These are phyloP conservation scores for Pythium sp. DNA, from an alignment of 352 stramenopile species.

Conservation along the genomic window DNA sequence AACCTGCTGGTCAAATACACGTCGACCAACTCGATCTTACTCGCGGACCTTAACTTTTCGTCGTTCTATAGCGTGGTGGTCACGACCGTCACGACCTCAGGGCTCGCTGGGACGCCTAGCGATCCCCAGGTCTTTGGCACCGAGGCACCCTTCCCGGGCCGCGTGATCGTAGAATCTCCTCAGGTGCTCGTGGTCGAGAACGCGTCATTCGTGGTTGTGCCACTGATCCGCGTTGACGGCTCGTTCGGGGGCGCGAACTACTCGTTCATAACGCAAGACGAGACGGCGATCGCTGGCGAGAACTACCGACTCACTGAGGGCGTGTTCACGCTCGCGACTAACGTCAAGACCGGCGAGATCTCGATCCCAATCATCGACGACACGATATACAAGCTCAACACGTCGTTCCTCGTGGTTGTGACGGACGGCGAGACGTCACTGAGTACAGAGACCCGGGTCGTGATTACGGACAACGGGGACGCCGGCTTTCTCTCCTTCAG, in stretches of 20 bases:
- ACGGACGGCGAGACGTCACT: conserved; percentile 23
- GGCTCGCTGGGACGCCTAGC: conserved; percentile 27
- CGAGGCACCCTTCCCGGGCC: conserved; percentile 29
- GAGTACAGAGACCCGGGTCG: conserved; percentile 29
- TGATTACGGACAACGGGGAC: conserved; percentile 50
- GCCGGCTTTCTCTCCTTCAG: conserved; percentile 50
- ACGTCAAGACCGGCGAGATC: conserved; percentile 29
- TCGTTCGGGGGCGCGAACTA: conserved; percentile 43
- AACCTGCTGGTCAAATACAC: neutral
- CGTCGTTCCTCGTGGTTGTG: conserved; percentile 40
- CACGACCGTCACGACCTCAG: conserved; percentile 30
- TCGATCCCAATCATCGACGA: conserved; percentile 46
- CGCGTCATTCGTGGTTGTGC: conserved; percentile 22
- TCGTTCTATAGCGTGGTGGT: conserved; percentile 39
- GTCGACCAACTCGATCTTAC: conserved; percentile 10
- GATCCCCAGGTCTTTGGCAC: conserved; percentile 27
- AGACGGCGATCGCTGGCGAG: conserved; percentile 23
- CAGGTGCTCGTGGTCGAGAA: conserved; percentile 34
- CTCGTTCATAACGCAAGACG: conserved; percentile 34
- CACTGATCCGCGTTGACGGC: conserved; percentile 43
- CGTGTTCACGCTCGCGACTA: conserved; percentile 22
- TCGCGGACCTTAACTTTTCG: conserved; percentile 29
- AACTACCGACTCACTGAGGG: conserved; percentile 31
- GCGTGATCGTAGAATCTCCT: conserved; percentile 20
- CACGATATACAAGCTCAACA: conserved; percentile 34